Conservation (phyloP, 129 eudicot genomes). For the Flaveria linearis region DNA sequence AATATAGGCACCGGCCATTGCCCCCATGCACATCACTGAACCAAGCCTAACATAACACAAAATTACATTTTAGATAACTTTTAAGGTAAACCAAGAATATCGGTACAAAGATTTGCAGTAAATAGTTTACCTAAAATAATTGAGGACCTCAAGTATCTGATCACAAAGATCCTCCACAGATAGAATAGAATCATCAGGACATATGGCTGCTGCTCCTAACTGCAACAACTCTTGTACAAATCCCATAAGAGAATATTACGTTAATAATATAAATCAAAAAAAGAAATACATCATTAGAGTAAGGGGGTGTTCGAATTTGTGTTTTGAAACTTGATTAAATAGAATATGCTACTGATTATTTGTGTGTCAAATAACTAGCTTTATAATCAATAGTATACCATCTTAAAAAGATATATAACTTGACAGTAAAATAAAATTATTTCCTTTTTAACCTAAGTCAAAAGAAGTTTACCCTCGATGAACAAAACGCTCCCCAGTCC, state of each 20-base stretch:
- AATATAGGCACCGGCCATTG: constrained; percentile 92
- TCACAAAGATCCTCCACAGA: constrained; percentile 65
- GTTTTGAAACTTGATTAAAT: constrained; percentile 8
- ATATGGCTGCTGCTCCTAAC: constrained; percentile 77
- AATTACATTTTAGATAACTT: background rate
- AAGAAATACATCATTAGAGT: background rate
- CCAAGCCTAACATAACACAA: constrained; percentile 61
- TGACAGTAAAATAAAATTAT: background rate
- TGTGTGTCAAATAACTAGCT: background rate
- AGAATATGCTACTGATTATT: background rate
- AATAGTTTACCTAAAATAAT: constrained; percentile 52
- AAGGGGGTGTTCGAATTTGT: constrained; percentile 7
- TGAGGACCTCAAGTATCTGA: constrained; percentile 74
- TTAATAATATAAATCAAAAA: constrained; percentile 45
- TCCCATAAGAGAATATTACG: constrained; percentile 44
- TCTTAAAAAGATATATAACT: background rate
- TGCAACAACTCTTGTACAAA: constrained; percentile 79
- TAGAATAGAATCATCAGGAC: constrained; percentile 55
- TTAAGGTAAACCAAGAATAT: background rate
- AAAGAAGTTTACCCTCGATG: background rate
- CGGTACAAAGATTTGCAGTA: too few relatives aligned
- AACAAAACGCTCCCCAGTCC: background rate
- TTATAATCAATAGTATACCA: background rate
- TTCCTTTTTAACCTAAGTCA: background rate
- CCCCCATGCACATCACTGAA: constrained; percentile 99